A percentile compares a stretch with the other conserved stretches of the same genome.
These are phyloP conservation scores for Tylopilus plumbeoviolaceoides DNA, from an alignment of 768 basidiomycete species.

Conservation along the genomic window DNA sequence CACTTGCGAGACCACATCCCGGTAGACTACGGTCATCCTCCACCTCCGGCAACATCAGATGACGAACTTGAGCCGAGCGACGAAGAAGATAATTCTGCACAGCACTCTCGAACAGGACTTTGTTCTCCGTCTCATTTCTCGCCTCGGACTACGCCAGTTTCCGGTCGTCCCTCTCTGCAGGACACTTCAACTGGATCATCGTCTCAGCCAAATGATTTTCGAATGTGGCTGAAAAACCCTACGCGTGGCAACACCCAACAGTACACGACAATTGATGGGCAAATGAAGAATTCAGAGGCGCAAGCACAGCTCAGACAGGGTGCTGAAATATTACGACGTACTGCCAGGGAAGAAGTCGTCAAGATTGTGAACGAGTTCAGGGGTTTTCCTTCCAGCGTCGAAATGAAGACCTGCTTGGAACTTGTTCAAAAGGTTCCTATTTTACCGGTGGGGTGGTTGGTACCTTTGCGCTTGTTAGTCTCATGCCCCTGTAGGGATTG, in stretches of 20 bases:
- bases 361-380: conserved; percentile 18
- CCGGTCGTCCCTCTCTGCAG: background rate
- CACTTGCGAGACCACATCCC: background rate
- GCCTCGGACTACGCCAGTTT: background rate
- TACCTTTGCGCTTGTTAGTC: background rate
- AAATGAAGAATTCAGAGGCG: background rate
- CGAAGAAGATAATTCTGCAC: background rate
- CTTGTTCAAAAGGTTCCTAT: conserved; percentile 15
- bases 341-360: conserved; percentile 12
- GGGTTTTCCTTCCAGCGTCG: conserved; percentile 1
- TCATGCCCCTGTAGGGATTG: conserved; percentile 19
- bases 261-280: conserved; percentile 23
- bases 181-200: background rate
- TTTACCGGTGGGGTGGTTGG: conserved; percentile 20
- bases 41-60: background rate
- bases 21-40: background rate
- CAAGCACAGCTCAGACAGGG: background rate
- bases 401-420: conserved; percentile 12
- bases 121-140: background rate
- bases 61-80: background rate
- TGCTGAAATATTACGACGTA: conserved; percentile 12
- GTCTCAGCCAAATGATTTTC: conserved; percentile 12
- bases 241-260: background rate
- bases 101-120: background rate
- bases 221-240: conserved; percentile 8